Evolutionary conservation across 306 rosid species (phyloP).

Genomic region (Carpinus fangiana): DNA sequence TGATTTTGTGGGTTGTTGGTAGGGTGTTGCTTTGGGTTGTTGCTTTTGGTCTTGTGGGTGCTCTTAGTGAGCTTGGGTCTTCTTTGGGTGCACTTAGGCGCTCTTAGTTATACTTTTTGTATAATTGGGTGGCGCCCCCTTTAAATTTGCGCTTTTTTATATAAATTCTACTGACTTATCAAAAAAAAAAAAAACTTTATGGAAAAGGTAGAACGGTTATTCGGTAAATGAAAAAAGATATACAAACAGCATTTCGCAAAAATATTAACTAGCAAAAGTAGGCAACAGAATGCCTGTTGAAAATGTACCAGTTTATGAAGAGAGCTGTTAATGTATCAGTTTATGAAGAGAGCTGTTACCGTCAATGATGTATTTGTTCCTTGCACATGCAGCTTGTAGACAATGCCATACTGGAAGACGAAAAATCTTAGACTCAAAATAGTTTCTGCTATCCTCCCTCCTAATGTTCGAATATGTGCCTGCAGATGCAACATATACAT

Average conservation of each 20-base stretch:
- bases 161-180: too few species aligned
- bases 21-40: too few species aligned
- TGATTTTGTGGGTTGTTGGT: too few species aligned
- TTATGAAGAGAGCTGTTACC: slow-evolving; percentile 45
- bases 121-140: too few species aligned
- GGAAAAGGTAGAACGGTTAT: neutral
- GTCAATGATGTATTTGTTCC: slow-evolving; percentile 68
- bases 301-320: slow-evolving; percentile 7
- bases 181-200: too few species aligned
- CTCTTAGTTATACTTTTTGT: too few species aligned
- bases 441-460: slow-evolving; percentile 82
- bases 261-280: neutral
- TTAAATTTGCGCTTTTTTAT: too few species aligned
- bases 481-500: slow-evolving; percentile 31
- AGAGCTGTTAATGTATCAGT: slow-evolving; percentile 29
- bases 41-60: too few species aligned
- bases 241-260: neutral
- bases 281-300: neutral
- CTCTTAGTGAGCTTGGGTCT: too few species aligned
- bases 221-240: neutral
- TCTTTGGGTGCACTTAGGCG: too few species aligned
- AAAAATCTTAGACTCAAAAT: slow-evolving; percentile 87
- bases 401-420: slow-evolving; percentile 91
- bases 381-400: slow-evolving; percentile 72
- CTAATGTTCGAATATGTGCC: slow-evolving; percentile 76